Conservation (phyloP, 2,329 filamentous ascomycete species). For the Gnomoniopsis sp. region DNA sequence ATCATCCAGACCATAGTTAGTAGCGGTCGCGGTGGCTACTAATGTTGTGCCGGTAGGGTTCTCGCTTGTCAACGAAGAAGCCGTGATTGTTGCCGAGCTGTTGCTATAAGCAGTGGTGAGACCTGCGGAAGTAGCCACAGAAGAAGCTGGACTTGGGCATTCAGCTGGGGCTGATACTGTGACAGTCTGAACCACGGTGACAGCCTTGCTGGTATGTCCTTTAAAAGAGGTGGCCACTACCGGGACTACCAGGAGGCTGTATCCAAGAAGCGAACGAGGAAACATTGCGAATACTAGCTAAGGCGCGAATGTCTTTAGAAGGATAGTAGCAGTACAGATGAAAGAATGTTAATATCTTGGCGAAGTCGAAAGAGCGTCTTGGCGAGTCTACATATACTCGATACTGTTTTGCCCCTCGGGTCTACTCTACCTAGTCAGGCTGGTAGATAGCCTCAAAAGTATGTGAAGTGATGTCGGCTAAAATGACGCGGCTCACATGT, state of each 20-base stretch:
- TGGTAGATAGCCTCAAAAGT: no score
- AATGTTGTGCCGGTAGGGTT: not conserved
- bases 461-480: no score
- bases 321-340: not conserved
- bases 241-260: not conserved
- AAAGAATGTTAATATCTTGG: not conserved
- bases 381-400: no score
- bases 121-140: not conserved
- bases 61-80: not conserved
- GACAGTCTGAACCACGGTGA: not conserved
- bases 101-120: not conserved
- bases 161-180: not conserved
- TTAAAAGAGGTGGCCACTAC: not conserved
- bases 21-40: not conserved
- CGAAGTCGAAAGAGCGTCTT: no score
- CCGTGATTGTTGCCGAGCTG: not conserved
- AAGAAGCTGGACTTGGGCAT: not conserved
- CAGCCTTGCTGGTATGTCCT: not conserved
- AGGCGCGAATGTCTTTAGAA: not conserved
- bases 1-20: conserved; percentile 1
- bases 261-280: not conserved
- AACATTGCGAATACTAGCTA: not conserved
- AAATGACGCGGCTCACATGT: no score
- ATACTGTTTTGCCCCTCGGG: no score
- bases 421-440: no score